These are phyloP conservation scores for Talaromyces sp. DNA, from an alignment of 2,329 filamentous ascomycete genomes.

Conservation along the genomic window DNA sequence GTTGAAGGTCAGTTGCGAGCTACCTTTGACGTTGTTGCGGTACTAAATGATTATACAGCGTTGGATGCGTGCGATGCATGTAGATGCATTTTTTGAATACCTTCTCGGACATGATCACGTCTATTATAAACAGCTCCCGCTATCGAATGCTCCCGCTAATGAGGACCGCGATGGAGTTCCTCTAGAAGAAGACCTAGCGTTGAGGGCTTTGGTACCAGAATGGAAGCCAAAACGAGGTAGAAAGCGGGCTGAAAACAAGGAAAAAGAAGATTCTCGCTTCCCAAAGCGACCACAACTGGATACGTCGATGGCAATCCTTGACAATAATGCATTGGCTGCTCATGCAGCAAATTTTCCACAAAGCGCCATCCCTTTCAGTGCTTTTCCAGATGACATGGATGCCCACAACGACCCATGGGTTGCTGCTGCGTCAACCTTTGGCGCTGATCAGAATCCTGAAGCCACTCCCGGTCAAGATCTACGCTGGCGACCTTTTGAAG, in stretches of 20 bases:
- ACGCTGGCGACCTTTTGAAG: constrained; percentile 51
- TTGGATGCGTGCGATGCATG: constrained; percentile 96
- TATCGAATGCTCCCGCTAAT: constrained; percentile 59
- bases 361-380: constrained; percentile 52
- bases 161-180: constrained; percentile 75
- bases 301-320: constrained; percentile 47
- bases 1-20: constrained; percentile 62
- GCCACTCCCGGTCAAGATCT: constrained; percentile 33
- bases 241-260: constrained; percentile 60
- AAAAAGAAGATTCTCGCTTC: constrained; percentile 53
- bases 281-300: constrained; percentile 63
- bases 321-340: constrained; percentile 39
- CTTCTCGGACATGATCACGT: constrained; percentile 71
- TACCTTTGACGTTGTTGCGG: not conserved
- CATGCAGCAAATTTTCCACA: constrained; percentile 50
- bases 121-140: constrained; percentile 76
- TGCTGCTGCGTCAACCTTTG: constrained; percentile 42
- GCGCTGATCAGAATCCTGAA: constrained; percentile 33
- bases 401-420: constrained; percentile 37
- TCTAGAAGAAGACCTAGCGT: constrained; percentile 81
- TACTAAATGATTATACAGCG: constrained; percentile 54
- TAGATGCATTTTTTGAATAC: constrained; percentile 93
- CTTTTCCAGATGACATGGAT: constrained; percentile 55
- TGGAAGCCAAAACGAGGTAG: constrained; percentile 60
- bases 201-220: constrained; percentile 78